Evolutionary conservation across 768 basidiomycete genomes (phyloP), one percentile per base, ranked within the genome.

Genomic region (Suillus fuscotomentosus): DNA sequence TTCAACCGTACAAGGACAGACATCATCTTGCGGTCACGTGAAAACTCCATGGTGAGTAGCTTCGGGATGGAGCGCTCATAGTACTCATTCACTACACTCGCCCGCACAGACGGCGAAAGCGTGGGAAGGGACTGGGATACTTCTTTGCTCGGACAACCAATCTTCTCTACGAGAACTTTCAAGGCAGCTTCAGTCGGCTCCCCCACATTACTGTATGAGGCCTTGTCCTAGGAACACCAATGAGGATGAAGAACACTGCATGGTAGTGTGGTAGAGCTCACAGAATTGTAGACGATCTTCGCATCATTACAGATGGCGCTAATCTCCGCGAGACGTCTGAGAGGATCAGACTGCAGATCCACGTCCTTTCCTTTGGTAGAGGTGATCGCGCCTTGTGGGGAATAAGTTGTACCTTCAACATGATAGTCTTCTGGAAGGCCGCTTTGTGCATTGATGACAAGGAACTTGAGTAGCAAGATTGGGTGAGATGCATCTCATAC

Each of bases 21-120:
- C 97, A 99, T 99, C 88, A 96, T 97, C 80, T 98, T 99, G 73
- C 97, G 91, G 77, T 99, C 97, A 22, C 97, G 89, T 24, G 95
- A 94, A 78, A 99, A 99, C 76, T 99, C 97, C 76, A 99, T 97
- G 9, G 96, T 99, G 70, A 97, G 80, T 15, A 97, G 84, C 64
- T 95, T 89, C 20, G 88, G 82, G 72, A 94, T 89, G 17, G 79
- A 81, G 60, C 81, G 80, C 68, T 95, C 94, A 75, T 94, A 89
- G 76, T 88, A 83, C 42, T 92, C 89, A 81, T 91, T 95, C 79
- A 98, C 83, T 42, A 90, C 94, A 68, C 86, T 92, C 60, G 91
- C 89, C 61, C 96, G 91, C 43, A 77, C 79, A 20, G 81, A 75
- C 45, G 84, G 84, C 3, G 85, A 73, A 27, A 96, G 81, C 48